A percentile compares a stretch with the other conserved stretches of the same genome.
Evolutionary conservation across 371 early-diverging fungal species (phyloP).

Genomic region (Synchytrium microbalum): DNA sequence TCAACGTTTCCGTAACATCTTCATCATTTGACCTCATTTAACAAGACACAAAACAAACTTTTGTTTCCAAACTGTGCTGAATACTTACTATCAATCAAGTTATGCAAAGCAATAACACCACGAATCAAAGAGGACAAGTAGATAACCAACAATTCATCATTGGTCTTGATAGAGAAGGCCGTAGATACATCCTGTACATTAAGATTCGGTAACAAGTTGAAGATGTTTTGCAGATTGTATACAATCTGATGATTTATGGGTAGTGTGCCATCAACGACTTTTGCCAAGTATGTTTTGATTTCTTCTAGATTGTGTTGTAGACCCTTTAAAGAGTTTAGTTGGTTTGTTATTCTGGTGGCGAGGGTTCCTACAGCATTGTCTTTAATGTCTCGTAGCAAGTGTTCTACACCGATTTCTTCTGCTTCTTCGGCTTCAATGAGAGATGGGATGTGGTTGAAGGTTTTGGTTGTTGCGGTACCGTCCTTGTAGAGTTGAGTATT

Average conservation of each 20-base stretch:
- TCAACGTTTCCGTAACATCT: too few relatives aligned
- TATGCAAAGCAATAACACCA: constrained; percentile 90
- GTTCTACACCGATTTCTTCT: constrained; percentile 99
- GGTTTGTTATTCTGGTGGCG: constrained; percentile 78
- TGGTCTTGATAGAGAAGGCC: constrained; percentile 86
- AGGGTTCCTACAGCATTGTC: constrained; percentile 92
- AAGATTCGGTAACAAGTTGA: constrained; percentile 88
- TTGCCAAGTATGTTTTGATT: constrained; percentile 75
- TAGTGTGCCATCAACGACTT: constrained; percentile 75
- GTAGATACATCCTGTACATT: constrained; percentile 60
- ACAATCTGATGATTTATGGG: constrained; percentile 94
- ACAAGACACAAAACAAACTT: neutral
- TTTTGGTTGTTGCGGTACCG: constrained; percentile 87
- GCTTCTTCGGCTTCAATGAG: constrained; percentile 98
- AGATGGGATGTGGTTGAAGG: constrained; percentile 92
- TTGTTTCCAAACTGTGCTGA: too few relatives aligned
- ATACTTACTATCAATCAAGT: constrained; percentile 87
- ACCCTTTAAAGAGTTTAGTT: constrained; percentile 83
- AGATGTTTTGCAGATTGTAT: constrained; percentile 93
- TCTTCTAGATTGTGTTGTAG: constrained; percentile 75
- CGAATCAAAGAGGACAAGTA: constrained; percentile 85
- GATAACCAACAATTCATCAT: constrained; percentile 88
- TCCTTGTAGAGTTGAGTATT: constrained; percentile 53
- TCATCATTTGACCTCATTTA: too few relatives aligned
- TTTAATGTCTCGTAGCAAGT: constrained; percentile 96